Conservation (phyloP, 106 monocot species). For the Dendrobium officinale region DNA sequence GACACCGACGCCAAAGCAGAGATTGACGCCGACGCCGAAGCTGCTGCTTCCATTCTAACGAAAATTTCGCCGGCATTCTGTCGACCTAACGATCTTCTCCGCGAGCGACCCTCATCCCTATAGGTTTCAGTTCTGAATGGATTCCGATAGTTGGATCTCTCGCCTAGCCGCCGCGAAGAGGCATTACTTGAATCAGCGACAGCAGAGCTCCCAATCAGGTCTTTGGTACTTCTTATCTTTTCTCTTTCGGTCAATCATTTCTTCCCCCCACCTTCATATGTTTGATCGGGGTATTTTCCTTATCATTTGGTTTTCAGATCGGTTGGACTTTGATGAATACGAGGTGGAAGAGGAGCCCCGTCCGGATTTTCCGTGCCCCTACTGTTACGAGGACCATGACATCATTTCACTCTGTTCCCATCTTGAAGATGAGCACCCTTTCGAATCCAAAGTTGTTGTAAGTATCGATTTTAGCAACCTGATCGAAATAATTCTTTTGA, state of each 20-base stretch:
- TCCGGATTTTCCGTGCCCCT: conserved; percentile 75
- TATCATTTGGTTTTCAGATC: conserved; percentile 12
- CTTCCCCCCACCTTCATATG: no score
- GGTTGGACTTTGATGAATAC: conserved; percentile 54
- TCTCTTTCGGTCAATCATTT: no score
- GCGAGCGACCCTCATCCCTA: no score
- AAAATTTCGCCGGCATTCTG: no score
- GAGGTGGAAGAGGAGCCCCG: conserved; percentile 56
- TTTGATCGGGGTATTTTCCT: no score
- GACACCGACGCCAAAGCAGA: no score
- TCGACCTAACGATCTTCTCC: no score
- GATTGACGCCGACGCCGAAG: no score
- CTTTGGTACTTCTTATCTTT: not conserved
- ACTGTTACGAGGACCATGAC: conserved; percentile 92
- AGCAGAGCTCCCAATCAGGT: conserved; percentile 52
- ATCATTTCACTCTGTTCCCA: conserved; percentile 70
- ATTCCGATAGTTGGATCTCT: conserved; percentile 82
- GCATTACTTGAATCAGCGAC: conserved; percentile 54
- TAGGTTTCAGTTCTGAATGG: conserved; percentile 29
- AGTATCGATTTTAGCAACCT: conserved; percentile 10
- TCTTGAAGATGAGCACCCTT: conserved; percentile 83
- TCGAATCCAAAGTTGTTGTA: conserved; percentile 67
- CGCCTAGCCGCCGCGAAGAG: conserved; percentile 80
- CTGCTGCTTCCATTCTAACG: no score
- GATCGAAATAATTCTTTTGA: no score